These are phyloP conservation scores for Thalassiosira ordinaria DNA, from an alignment of 352 stramenopile genomes.

Conservation along the genomic window DNA sequence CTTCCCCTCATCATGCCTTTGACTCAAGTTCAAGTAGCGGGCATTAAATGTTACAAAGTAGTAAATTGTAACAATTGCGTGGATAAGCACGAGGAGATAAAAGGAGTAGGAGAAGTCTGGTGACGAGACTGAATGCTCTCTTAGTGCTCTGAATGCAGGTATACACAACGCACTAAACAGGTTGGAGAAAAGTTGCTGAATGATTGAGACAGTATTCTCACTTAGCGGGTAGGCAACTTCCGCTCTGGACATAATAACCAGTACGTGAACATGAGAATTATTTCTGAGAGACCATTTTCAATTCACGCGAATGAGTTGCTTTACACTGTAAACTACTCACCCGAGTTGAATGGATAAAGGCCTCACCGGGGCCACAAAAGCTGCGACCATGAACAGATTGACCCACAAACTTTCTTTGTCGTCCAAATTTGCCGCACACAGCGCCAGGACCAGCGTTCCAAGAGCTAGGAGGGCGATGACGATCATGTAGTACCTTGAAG, in stretches of 20 bases:
- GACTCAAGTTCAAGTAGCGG: not conserved
- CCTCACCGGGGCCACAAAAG: slow-evolving; percentile 70
- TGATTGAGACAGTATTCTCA: slow-evolving; percentile 79
- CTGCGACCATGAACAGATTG: slow-evolving; percentile 67
- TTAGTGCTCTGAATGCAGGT: slow-evolving; percentile 77
- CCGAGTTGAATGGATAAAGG: slow-evolving; percentile 75
- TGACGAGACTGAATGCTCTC: slow-evolving; percentile 52
- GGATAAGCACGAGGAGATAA: slow-evolving; percentile 75
- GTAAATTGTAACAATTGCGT: slow-evolving; percentile 63
- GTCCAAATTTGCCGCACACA: slow-evolving; percentile 73
- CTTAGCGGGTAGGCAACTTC: slow-evolving; percentile 74
- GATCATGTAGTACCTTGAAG: slow-evolving; percentile 76
- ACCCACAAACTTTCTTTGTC: slow-evolving; percentile 53
- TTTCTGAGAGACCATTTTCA: too few species aligned
- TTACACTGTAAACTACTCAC: slow-evolving; percentile 17
- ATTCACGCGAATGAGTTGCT: too few species aligned
- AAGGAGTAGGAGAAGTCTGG: slow-evolving; percentile 81
- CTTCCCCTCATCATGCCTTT: slow-evolving; percentile 3
- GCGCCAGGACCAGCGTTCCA: slow-evolving; percentile 67
- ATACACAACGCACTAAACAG: slow-evolving; percentile 74
- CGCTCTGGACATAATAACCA: slow-evolving; percentile 34
- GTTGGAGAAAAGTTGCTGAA: slow-evolving; percentile 83
- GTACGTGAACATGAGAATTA: not conserved
- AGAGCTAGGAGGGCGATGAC: slow-evolving; percentile 69
- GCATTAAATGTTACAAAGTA: slow-evolving; percentile 83